Evolutionary conservation across 1,139 yeast species (phyloP).

Genomic region (Hemisphaericaspora xylanilytica): DNA sequence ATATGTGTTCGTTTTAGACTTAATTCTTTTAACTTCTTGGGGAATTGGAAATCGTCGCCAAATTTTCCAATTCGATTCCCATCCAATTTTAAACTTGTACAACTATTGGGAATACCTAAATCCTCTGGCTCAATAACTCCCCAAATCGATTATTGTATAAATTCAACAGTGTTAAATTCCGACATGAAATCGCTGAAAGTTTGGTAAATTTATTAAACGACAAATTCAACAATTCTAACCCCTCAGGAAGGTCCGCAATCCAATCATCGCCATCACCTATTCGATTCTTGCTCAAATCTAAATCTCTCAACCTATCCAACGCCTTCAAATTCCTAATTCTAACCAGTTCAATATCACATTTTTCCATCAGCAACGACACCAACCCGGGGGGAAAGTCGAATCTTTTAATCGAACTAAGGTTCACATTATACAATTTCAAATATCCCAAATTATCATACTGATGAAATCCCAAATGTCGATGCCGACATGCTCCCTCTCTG

Average conservation of each 20-base stretch:
- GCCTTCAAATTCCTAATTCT: not conserved
- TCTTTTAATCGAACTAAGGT: not conserved
- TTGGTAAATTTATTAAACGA: not conserved
- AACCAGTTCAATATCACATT: not conserved
- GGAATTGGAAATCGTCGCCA: not conserved
- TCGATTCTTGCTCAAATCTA: not conserved
- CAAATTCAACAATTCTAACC: not conserved
- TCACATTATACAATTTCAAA: not conserved
- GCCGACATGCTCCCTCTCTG: not conserved
- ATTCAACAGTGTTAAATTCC: not conserved
- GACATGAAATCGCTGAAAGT: not conserved
- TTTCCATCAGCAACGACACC: not conserved
- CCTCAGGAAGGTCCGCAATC: not conserved
- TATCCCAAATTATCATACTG: not conserved
- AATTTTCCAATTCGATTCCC: not conserved
- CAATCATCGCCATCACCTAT: not conserved
- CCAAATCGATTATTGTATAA: not conserved
- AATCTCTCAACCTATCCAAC: not conserved
- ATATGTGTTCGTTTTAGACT: not conserved
- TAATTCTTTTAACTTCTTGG: not conserved
- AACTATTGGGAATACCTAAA: not conserved
- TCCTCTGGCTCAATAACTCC: not conserved
- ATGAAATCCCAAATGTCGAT: not conserved
- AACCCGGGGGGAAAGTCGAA: not conserved
- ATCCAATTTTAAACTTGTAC: not conserved